Percentiles rank a stretch among this genome's conserved stretches.
phyloP scores from a whole-genome alignment of 352 stramenopile genomes.

The Elongisporangium prolatum region DNA sequence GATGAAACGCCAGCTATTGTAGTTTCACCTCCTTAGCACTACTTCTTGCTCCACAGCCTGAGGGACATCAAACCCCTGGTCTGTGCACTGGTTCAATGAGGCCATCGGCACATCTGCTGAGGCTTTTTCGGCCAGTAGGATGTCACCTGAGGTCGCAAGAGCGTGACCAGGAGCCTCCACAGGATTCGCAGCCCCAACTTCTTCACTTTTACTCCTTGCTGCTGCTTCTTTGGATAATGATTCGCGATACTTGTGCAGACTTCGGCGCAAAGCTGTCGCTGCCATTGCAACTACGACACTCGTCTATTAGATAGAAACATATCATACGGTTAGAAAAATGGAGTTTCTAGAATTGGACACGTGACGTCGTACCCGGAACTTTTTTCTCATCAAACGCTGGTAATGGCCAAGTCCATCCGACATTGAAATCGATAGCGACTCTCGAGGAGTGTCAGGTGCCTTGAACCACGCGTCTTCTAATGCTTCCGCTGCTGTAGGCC shows the following conservation, averaged over 20 bases:
- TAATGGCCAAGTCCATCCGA: constrained; percentile 49
- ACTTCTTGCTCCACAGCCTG: background rate
- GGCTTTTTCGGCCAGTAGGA: background rate
- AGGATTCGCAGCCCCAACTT: background rate
- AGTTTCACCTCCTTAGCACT: background rate
- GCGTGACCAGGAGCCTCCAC: background rate
- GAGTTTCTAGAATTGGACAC: background rate
- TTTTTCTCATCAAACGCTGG: constrained; percentile 50
- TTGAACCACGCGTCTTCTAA: constrained; percentile 48
- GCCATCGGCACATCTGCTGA: background rate
- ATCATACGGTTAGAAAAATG: background rate
- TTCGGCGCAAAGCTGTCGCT: constrained; percentile 41
- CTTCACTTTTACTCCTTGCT: background rate
- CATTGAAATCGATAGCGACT: constrained; percentile 43
- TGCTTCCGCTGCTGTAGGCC: constrained; percentile 28
- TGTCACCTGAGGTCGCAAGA: background rate
- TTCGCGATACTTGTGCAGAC: constrained; percentile 36
- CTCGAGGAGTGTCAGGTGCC: constrained; percentile 31
- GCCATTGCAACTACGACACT: constrained; percentile 61
- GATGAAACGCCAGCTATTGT: background rate
- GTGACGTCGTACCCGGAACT: constrained; percentile 41
- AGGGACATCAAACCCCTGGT: background rate
- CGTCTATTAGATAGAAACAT: constrained; percentile 17
- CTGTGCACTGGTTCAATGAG: background rate
- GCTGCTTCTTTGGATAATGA: constrained; percentile 1